These are phyloP conservation scores for Fusarium tjaetaba DNA, from an alignment of 2,329 filamentous ascomycete species.

Conservation along the genomic window DNA sequence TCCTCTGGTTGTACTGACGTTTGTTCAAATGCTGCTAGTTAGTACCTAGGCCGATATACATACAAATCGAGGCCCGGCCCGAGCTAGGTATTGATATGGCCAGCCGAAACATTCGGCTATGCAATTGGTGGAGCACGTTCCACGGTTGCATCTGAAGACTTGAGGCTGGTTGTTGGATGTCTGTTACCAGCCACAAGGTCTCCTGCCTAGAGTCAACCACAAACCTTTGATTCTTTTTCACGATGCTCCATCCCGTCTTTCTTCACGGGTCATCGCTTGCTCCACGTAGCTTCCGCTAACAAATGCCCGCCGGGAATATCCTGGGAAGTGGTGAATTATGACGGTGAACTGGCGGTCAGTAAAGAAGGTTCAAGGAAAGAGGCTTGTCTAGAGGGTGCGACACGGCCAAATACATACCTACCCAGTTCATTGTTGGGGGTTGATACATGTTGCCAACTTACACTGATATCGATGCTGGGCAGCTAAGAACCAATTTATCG, in stretches of 20 bases:
- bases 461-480: slow-evolving; percentile 4
- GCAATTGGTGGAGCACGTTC: slow-evolving; percentile 2
- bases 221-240: slow-evolving; percentile 1
- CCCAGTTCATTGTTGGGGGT: slow-evolving; percentile 4
- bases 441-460: slow-evolving; percentile 21
- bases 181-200: slow-evolving; percentile 8
- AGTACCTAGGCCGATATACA: slow-evolving; percentile 16
- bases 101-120: slow-evolving; percentile 13
- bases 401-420: slow-evolving; percentile 22
- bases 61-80: slow-evolving; percentile 39
- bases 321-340: slow-evolving; percentile 23
- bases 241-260: slow-evolving; percentile 19
- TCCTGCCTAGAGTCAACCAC: slow-evolving; percentile 8
- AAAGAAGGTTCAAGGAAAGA: slow-evolving; percentile 22
- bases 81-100: slow-evolving; percentile 28
- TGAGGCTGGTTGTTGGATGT: background rate
- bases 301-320: slow-evolving; percentile 36
- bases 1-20: slow-evolving; percentile 5
- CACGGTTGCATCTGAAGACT: background rate
- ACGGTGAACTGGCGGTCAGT: slow-evolving; percentile 62
- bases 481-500: slow-evolving; percentile 1
- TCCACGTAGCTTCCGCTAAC: slow-evolving; percentile 38
- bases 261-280: slow-evolving; percentile 26
- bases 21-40: slow-evolving; percentile 12
- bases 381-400: slow-evolving; percentile 21